Evolutionary conservation across 257 asterid genomes (phyloP), one percentile per base, ranked within the genome.

Genomic region (Nicotiana knightiana): DNA sequence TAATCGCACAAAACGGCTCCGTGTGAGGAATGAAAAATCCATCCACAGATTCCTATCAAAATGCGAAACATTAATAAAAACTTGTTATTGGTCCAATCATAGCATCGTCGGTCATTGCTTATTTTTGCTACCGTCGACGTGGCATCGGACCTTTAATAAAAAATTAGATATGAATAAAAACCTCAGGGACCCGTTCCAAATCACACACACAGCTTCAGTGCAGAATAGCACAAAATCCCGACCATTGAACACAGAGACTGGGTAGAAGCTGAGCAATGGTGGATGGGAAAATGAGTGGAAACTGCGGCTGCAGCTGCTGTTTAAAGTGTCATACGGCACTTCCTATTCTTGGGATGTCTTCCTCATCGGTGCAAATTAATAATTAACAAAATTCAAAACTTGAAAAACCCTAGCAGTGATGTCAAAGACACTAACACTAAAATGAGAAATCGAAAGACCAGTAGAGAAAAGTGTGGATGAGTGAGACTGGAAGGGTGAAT

Each of bases 241-340:
- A 80, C 91, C 93, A 86, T 18, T 4, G 81, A 43, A 77, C 86
- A 76, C 86, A 76, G 71, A 18, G 17, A 48, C 83, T 4, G 84
- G 89, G 84, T 76, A 76, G 71, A 53, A 37, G 21, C 12, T 30
- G 87, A 4, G 62, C 3, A 80, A 9, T 67, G 91, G 92, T 54
- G 92, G 92, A 90, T 86, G 90, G 91, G 86, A 87, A 18, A 67
- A 32, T 59, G 71, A 79, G 79, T 81, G 77, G 54, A 46, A 1
- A 30, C 82, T 15, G 63, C 8, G 0, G 2, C 77, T 46, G 80
- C 83, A 79, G 88, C 86, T 86, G 89, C 87, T 84, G 79, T 91
- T 88, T 79, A 73, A 71, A 88, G 92, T 87, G 94, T 93, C 97
- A 89, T 90, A 93, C 97, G 95, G 91, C 97, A 93, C 97, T 93